Conservation (phyloP, 2,329 filamentous ascomycete genomes). For the Sarocladium kiliense region DNA sequence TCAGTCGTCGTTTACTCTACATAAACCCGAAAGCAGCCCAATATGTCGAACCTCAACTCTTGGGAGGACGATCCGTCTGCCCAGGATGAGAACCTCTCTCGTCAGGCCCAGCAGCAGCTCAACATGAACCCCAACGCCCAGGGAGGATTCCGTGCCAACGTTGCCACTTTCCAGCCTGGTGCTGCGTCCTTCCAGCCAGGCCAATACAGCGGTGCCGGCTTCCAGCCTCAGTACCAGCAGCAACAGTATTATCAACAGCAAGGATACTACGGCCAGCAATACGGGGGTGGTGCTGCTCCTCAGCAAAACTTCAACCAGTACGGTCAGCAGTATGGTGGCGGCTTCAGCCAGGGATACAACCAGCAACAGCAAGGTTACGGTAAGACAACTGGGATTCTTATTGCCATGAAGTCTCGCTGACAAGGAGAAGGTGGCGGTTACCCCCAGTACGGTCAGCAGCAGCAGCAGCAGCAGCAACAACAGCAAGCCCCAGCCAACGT, state of each 20-base stretch:
- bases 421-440: conserved; percentile 41
- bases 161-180: conserved; percentile 56
- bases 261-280: conserved; percentile 58
- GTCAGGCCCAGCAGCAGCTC: conserved; percentile 70
- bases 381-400: conserved; percentile 16
- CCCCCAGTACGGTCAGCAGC: conserved; percentile 46
- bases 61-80: conserved; percentile 86
- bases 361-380: conserved; percentile 37
- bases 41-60: conserved; percentile 86
- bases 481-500: conserved; percentile 12
- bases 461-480: conserved; percentile 38
- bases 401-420: not conserved
- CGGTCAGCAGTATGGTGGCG: conserved; percentile 41
- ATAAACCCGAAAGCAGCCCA: conserved; percentile 17
- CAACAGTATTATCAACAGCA: conserved; percentile 45
- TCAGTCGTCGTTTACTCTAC: not conserved
- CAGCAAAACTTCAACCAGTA: conserved; percentile 34
- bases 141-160: conserved; percentile 35
- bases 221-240: conserved; percentile 50
- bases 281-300: conserved; percentile 25
- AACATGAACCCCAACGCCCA: conserved; percentile 58
- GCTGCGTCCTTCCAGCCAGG: conserved; percentile 70
- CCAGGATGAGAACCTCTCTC: conserved; percentile 73
- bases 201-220: conserved; percentile 52
- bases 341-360: conserved; percentile 42